Evolutionary conservation across 2,329 filamentous ascomycete species (phyloP).

Genomic region (Teratosphaeria nubilosa): DNA sequence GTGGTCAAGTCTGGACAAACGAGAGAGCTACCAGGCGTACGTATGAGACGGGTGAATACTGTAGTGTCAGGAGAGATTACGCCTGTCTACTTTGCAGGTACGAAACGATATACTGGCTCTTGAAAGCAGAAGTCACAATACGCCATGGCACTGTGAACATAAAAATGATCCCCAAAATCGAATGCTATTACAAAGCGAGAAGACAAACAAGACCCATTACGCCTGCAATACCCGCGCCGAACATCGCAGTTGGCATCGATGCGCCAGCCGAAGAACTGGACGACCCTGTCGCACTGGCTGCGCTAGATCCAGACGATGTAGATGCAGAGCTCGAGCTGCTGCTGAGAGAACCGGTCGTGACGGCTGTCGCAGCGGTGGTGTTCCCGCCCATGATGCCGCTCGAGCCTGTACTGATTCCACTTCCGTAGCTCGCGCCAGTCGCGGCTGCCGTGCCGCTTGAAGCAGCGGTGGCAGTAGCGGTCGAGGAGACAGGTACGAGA

Average conservation of each 20-base stretch:
- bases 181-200: constrained; percentile 29
- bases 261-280: constrained; percentile 14
- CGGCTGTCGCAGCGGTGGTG: constrained; percentile 5
- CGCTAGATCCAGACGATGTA: constrained; percentile 8
- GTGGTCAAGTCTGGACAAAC: too few species aligned
- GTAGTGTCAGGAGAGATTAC: too few species aligned
- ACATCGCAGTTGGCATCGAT: constrained; percentile 26
- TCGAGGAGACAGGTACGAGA: constrained; percentile 23
- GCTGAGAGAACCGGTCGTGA: constrained; percentile 1
- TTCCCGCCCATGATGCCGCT: constrained; percentile 1
- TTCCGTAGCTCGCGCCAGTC: constrained; percentile 4
- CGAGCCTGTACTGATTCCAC: constrained; percentile 4
- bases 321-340: constrained; percentile 6
- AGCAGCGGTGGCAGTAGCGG: constrained; percentile 6
- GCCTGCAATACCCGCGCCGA: constrained; percentile 32
- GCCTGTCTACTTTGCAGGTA: too few species aligned
- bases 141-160: too few species aligned
- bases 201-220: constrained; percentile 34
- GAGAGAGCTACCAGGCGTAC: too few species aligned
- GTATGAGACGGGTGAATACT: too few species aligned
- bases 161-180: neutral
- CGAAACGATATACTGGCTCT: too few species aligned
- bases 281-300: constrained; percentile 3
- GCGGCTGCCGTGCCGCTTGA: constrained; percentile 3
- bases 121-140: too few species aligned